Evolutionary conservation across 192 early-diverging fungal species (phyloP), one percentile per base, ranked within the genome.

Genomic region (Entomortierella chlamydospora): DNA sequence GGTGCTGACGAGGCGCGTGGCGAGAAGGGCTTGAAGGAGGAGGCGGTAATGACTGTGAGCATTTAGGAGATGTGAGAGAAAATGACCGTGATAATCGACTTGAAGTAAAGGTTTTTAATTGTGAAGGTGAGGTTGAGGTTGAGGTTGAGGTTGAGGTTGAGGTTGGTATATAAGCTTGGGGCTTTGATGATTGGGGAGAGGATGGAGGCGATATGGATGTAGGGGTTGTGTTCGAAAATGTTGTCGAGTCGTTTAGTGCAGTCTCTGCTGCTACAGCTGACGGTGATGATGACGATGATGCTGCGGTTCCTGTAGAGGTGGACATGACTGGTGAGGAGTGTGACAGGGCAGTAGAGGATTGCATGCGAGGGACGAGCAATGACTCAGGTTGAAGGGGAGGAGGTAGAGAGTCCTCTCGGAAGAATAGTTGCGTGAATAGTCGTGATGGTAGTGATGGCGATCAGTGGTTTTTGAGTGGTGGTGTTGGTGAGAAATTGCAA

Each of bases 1-100:
- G 59, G 20, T 29, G 59, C 20, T 62, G 43, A 62, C 59, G 59
- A 45, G 37, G 42, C 45, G 45, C 15, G 45, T 47, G 20, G 12
- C 20, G 30, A 4, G 26, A 9, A 25, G 53, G 13, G 28, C 13
- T 31, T 10, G 53, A 55, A 28, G 53, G 30, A 31, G 53, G 28
- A 31, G 28, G 30, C 23, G 53, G 30, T 30, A 55, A 55, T 26
- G 53, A 25, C 28, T 13, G 53, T 10, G 51, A 22, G 26, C 9
- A 20, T 23, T 26, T 53, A 29, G 22, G 22, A 55, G 22, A 13
- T 17, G 53, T 30, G 28, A 31, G 30, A 6, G 53, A 12, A 31
- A 28, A 30, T 7, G 53, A 30, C 53, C 53, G 10, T 55, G 53
- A 28, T 29, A 25, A 20, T 55, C 53, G 22, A 31, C 25, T 15